Evolutionary conservation across 257 asterid genomes (phyloP).

Genomic region (Solanum medicagineum): DNA sequence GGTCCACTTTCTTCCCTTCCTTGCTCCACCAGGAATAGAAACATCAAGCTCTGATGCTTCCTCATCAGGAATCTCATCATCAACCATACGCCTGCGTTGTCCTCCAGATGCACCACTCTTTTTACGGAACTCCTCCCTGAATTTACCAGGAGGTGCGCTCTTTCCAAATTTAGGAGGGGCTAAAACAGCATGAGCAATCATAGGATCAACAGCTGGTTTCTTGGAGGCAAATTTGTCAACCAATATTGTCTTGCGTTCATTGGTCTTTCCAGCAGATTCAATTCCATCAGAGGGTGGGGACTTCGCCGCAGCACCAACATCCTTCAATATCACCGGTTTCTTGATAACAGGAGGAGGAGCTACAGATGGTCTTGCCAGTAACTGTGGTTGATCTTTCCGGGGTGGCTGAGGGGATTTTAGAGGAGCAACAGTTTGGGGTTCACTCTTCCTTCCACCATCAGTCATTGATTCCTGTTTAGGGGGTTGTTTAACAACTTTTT

Average conservation of each 20-base stretch:
- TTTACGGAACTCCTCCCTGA: constrained; percentile 61
- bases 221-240: constrained; percentile 91
- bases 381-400: constrained; percentile 41
- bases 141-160: constrained; percentile 49
- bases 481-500: constrained; percentile 47
- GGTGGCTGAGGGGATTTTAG: constrained; percentile 45
- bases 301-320: constrained; percentile 52
- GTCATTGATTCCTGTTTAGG: constrained; percentile 28
- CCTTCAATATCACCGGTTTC: constrained; percentile 79
- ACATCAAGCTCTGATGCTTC: constrained; percentile 57
- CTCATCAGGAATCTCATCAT: constrained; percentile 36
- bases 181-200: constrained; percentile 62
- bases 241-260: constrained; percentile 79
- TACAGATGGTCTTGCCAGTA: constrained; percentile 68
- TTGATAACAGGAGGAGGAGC: constrained; percentile 45
- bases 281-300: constrained; percentile 26
- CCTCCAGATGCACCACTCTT: constrained; percentile 46
- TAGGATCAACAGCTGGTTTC: constrained; percentile 71
- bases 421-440: constrained; percentile 31
- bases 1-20: constrained; percentile 96
- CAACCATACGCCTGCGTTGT: constrained; percentile 50
- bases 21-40: constrained; percentile 61
- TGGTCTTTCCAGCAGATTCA: constrained; percentile 27
- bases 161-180: constrained; percentile 70
- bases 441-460: constrained; percentile 24